Evolutionary conservation across 1,284 basidiomycete species (phyloP).

Genomic region (Pseudozyma flocculosa): DNA sequence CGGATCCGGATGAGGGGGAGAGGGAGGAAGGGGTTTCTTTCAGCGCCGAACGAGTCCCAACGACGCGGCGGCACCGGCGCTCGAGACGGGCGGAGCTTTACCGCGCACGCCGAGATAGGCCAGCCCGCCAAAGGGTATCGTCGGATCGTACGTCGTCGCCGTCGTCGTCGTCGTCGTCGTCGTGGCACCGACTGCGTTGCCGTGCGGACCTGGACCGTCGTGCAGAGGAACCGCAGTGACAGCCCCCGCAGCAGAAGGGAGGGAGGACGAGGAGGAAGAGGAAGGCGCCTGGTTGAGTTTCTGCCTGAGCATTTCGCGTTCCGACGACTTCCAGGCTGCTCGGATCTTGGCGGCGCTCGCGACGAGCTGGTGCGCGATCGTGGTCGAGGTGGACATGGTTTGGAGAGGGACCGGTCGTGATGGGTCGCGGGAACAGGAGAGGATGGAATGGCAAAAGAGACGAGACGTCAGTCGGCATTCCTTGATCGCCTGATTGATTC

Average conservation of each 20-base stretch:
- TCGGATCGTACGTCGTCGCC: slow-evolving; percentile 7
- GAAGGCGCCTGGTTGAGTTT: not conserved
- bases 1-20: too few species aligned
- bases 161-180: not conserved
- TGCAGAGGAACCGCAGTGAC: too few species aligned
- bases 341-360: slow-evolving; percentile 38
- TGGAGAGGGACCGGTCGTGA: not conserved
- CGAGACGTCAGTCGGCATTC: too few species aligned
- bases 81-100: slow-evolving; percentile 22
- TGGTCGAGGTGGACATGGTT: not conserved
- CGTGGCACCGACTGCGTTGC: not conserved
- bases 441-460: not conserved
- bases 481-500: too few species aligned
- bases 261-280: too few species aligned
- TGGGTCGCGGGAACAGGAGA: not conserved
- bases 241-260: too few species aligned
- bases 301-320: slow-evolving; percentile 12
- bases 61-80: slow-evolving; percentile 3
- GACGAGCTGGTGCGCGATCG: slow-evolving; percentile 13
- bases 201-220: too few species aligned
- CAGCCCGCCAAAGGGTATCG: slow-evolving; percentile 24
- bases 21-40: too few species aligned
- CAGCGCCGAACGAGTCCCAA: slow-evolving; percentile 17
- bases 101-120: slow-evolving; percentile 29
- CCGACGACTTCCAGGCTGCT: slow-evolving; percentile 43